phyloP scores from a whole-genome alignment of 768 basidiomycete species.

The Cystobasidium tubakii region DNA sequence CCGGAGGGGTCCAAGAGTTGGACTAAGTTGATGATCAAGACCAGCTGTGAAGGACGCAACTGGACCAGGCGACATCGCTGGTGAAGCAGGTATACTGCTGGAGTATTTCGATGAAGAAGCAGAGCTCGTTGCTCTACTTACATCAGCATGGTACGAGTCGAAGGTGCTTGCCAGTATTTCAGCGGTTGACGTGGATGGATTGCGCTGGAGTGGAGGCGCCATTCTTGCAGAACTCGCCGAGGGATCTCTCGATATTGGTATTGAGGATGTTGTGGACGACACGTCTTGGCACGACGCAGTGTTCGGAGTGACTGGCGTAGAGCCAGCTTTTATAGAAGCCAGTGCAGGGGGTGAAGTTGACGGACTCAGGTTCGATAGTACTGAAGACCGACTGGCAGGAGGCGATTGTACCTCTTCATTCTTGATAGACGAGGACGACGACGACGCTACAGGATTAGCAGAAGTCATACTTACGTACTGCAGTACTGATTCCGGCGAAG shows the following conservation, averaged over 20 bases:
- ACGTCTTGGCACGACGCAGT: not conserved
- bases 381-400: not conserved
- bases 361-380: not conserved
- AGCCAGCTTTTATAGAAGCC: constrained; percentile 9
- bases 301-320: constrained; percentile 11
- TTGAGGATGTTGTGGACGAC: not conserved
- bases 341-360: not conserved
- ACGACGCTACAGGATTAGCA: not conserved
- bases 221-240: not conserved
- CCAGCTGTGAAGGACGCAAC: constrained; percentile 19
- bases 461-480: not conserved
- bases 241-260: not conserved
- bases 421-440: not conserved
- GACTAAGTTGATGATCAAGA: not conserved
- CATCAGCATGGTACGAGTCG: not conserved
- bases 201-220: not conserved
- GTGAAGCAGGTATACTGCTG: constrained; percentile 4
- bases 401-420: not conserved
- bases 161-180: not conserved
- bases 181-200: not conserved
- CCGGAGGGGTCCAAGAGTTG: not conserved
- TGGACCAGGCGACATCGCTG: constrained; percentile 10
- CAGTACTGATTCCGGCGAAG: not conserved
- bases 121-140: not conserved
- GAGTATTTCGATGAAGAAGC: constrained; percentile 12